Percentiles rank a stretch among this genome's conserved stretches.
These are phyloP conservation scores for Coemansia sp. DNA, from an alignment of 371 early-diverging fungal species.

Conservation along the genomic window DNA sequence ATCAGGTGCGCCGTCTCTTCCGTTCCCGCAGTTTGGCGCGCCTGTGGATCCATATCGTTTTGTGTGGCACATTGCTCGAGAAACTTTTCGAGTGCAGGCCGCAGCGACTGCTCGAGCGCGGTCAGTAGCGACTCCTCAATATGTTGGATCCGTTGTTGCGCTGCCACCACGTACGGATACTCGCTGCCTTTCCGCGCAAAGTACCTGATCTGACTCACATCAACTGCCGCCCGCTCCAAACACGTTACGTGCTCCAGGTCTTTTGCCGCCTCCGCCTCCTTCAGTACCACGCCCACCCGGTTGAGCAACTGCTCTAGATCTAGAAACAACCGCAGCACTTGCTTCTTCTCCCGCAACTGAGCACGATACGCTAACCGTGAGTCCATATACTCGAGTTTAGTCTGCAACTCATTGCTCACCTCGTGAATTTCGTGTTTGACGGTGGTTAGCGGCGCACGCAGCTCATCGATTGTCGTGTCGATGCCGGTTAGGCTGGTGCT, in stretches of 20 bases:
- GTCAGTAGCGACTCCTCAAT: constrained; percentile 14
- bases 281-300: constrained; percentile 19
- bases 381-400: constrained; percentile 23
- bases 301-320: constrained; percentile 32
- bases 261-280: constrained; percentile 2
- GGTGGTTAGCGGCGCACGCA: constrained; percentile 6
- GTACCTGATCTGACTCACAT: constrained; percentile 33
- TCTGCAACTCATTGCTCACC: constrained; percentile 4
- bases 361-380: constrained; percentile 25
- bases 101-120: constrained; percentile 14
- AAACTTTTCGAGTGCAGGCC: constrained; percentile 9
- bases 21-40: not conserved
- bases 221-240: constrained; percentile 34
- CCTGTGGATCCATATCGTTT: not conserved
- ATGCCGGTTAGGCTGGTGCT: constrained; percentile 35
- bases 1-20: not conserved
- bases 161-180: constrained; percentile 15
- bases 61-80: constrained; percentile 1
- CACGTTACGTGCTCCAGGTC: constrained; percentile 24
- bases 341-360: constrained; percentile 26
- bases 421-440: constrained; percentile 5
- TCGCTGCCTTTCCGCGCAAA: constrained; percentile 27
- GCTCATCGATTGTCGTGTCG: constrained; percentile 12
- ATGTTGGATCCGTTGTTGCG: constrained; percentile 8
- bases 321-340: constrained; percentile 31